Evolutionary conservation across 2,329 filamentous ascomycete genomes (phyloP), one percentile per base, ranked within the genome.

Genomic region (Hymenoscyphus linearis): DNA sequence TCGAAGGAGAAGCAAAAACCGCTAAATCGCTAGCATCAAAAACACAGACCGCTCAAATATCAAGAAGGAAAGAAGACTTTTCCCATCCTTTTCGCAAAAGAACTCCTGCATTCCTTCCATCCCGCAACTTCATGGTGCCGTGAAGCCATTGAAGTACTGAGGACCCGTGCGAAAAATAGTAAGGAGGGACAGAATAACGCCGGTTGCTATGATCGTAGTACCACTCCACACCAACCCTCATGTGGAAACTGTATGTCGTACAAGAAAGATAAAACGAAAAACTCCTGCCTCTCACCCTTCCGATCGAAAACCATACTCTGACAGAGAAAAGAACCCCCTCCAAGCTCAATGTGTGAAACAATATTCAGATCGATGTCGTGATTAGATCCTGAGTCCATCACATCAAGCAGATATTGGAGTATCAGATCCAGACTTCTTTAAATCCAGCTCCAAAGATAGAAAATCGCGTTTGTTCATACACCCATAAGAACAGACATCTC

Each of bases 401-500:
- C 9, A 50, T 50, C n/a, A 14, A 50, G 44, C 44, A 22, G 2
- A 50, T 16, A 53, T 31, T 27, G 26, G 31, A 25, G 10, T 53
- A 6, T 34, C 52, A 53, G 25, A 27, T 53, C 52, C 52, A 14
- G 52, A 31, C 13, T 4, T 14, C 52, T 31, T 25, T 53, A 34
- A 53, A 53, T 53, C 52, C 52, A 31, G 26, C 16, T n/a, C 27
- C 52, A 9, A 34, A 53, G 26, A 34, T 53, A 53, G 18, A 14
- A 34, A 31, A 53, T 7, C 7, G 26, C 31, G 7, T 40, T 40
- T 50, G 37, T 35, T 60, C 44, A 56, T 34, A 37, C 44, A 16
- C 54, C 54, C 44, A 67, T 52, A 27, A 65, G 27, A 26, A 67
- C 31, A 16, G 60, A 63, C 62, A 68, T 37, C 61, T 87, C 83